Evolutionary conservation across 306 rosid genomes (phyloP).

Genomic region (Prunus armeniaca): DNA sequence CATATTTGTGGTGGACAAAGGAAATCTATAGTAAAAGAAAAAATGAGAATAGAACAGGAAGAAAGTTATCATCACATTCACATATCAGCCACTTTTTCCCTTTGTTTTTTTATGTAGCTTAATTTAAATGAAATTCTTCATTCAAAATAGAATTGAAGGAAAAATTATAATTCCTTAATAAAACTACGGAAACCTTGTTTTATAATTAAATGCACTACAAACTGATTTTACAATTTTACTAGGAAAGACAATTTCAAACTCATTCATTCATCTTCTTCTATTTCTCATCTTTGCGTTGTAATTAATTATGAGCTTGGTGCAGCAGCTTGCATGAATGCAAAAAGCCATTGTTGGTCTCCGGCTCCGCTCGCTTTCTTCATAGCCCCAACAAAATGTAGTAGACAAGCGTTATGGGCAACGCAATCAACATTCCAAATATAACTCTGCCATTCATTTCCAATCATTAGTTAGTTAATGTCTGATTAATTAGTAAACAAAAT

Average conservation of each 20-base stretch:
- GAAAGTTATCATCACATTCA: conserved; percentile 18
- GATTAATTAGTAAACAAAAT: neutral
- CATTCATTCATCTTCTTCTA: conserved; percentile 28
- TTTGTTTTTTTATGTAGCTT: conserved; percentile 14
- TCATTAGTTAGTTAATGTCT: neutral
- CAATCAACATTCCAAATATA: conserved; percentile 87
- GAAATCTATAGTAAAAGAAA: conserved; percentile 1
- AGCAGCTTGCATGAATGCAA: conserved; percentile 4
- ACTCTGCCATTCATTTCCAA: conserved; percentile 55
- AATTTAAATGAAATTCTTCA: conserved; percentile 14
- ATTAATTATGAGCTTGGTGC: conserved; percentile 15
- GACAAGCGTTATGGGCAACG: conserved; percentile 84
- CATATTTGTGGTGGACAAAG: neutral
- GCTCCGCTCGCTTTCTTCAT: conserved; percentile 33
- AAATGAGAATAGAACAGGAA: neutral
- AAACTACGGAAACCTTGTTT: conserved; percentile 21
- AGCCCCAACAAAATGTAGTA: conserved; percentile 90
- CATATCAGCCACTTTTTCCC: neutral
- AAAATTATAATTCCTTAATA: conserved; percentile 8
- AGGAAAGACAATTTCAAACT: conserved; percentile 26
- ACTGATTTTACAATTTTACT: conserved; percentile 59
- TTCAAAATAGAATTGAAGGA: conserved; percentile 9
- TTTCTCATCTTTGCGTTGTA: conserved; percentile 23
- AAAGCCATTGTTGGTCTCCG: conserved; percentile 21
- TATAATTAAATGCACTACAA: conserved; percentile 56